Conservation (phyloP, 192 early-diverging fungal genomes). For the Nowakowskiella sp. region DNA sequence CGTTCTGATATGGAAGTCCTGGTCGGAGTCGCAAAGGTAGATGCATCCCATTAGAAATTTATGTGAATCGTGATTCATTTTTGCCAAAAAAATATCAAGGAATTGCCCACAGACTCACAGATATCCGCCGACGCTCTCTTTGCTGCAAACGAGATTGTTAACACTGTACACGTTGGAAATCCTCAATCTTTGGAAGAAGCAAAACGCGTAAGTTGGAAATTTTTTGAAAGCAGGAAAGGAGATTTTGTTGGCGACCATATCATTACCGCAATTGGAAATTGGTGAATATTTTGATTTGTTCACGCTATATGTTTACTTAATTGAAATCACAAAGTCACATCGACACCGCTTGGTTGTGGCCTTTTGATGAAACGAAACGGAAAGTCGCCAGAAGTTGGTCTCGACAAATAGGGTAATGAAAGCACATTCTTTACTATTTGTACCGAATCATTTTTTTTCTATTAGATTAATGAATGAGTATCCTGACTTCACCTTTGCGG, state of each 20-base stretch:
- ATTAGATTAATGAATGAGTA: slow-evolving; percentile 66
- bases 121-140: slow-evolving; percentile 72
- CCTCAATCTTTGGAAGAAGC: slow-evolving; percentile 17
- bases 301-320: slow-evolving; percentile 3
- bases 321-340: slow-evolving; percentile 49
- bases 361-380: slow-evolving; percentile 94
- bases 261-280: slow-evolving; percentile 87
- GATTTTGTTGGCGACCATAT: slow-evolving; percentile 50
- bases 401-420: slow-evolving; percentile 48
- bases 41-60: not conserved
- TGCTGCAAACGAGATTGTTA: slow-evolving; percentile 72
- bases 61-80: not conserved
- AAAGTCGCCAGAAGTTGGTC: slow-evolving; percentile 84
- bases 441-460: not conserved
- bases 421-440: not conserved
- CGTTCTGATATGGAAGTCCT: slow-evolving; percentile 74
- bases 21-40: slow-evolving; percentile 49
- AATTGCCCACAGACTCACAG: slow-evolving; percentile 60
- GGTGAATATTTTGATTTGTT: slow-evolving; percentile 11
- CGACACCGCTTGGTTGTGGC: slow-evolving; percentile 87
- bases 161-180: slow-evolving; percentile 52
- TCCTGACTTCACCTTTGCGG: slow-evolving; percentile 85
- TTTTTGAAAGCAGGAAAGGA: slow-evolving; percentile 54
- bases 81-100: no score
- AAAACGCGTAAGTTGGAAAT: slow-evolving; percentile 47